phyloP scores from a whole-genome alignment of 2,329 filamentous ascomycete species.

The Ascochyta clinopodiicola region DNA sequence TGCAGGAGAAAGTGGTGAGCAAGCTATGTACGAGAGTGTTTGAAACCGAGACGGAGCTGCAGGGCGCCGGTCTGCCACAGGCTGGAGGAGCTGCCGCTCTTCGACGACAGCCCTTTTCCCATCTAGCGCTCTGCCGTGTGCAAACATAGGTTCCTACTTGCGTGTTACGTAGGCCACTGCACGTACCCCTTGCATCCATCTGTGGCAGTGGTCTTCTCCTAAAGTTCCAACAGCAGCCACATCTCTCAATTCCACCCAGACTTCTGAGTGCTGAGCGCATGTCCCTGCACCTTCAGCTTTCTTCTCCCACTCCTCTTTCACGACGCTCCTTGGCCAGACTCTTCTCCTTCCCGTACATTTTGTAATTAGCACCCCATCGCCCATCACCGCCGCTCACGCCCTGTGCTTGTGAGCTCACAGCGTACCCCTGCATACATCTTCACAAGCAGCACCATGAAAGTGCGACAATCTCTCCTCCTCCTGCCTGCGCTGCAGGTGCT shows the following conservation, averaged over 20 bases:
- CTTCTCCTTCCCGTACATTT: not conserved
- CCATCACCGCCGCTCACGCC: conserved; percentile 3
- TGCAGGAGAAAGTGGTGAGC: conserved; percentile 16
- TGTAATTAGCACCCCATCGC: not conserved
- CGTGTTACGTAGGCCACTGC: conserved; percentile 17
- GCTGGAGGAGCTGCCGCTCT: conserved; percentile 2
- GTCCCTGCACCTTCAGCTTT: not conserved
- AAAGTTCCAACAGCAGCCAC: conserved; percentile 16
- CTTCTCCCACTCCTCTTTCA: not conserved
- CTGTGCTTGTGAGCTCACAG: conserved; percentile 1
- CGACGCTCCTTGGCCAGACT: not conserved
- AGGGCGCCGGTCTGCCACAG: conserved; percentile 12
- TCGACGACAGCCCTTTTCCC: conserved; percentile 2
- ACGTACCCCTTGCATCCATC: conserved; percentile 39
- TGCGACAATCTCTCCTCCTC: conserved; percentile 61
- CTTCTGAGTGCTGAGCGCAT: conserved; percentile 12
- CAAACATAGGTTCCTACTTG: not conserved
- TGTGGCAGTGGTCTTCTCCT: conserved; percentile 23
- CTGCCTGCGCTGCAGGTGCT: conserved; percentile 67
- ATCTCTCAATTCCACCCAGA: conserved; percentile 8
- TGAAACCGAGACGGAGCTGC: conserved; percentile 4
- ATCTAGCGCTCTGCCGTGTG: conserved; percentile 2
- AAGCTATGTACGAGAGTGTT: conserved; percentile 15
- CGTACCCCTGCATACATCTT: conserved; percentile 18
- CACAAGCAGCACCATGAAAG: conserved; percentile 60